These are phyloP conservation scores for Euphrasia confusa DNA, from an alignment of 257 asterid species.

Conservation along the genomic window DNA sequence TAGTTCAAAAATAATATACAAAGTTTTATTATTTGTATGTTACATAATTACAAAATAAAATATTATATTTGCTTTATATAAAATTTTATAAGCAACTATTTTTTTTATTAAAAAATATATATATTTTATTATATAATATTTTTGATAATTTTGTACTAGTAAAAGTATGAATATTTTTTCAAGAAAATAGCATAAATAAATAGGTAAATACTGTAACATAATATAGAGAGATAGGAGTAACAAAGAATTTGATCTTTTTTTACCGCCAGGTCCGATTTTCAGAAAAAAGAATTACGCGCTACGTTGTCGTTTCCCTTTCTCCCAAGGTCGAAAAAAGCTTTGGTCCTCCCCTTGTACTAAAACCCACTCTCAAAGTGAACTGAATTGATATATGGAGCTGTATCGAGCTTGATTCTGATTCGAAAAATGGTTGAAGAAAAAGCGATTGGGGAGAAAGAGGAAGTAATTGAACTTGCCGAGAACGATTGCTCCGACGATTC, in stretches of 20 bases:
- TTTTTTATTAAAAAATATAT: no score
- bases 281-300: neutral
- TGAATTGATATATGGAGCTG: constrained; percentile 1
- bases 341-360: constrained; percentile 18
- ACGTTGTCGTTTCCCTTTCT: constrained; percentile 25
- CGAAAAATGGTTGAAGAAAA: constrained; percentile 30
- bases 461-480: constrained; percentile 25
- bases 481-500: constrained; percentile 40
- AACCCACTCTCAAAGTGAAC: constrained; percentile 25
- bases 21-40: no score
- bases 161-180: no score
- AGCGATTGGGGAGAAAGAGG: constrained; percentile 28
- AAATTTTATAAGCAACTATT: no score
- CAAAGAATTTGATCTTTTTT: constrained; percentile 5
- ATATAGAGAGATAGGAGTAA: no score
- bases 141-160: no score
- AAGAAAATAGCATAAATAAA: no score
- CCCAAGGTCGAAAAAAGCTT: constrained; percentile 19
- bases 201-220: no score
- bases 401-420: constrained; percentile 19
- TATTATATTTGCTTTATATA: no score
- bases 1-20: no score
- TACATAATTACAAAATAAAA: no score
- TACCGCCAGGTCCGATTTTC: constrained; percentile 22
- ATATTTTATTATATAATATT: no score